Evolutionary conservation across 2,329 filamentous ascomycete genomes (phyloP).

Genomic region (Zasmidium cellare): DNA sequence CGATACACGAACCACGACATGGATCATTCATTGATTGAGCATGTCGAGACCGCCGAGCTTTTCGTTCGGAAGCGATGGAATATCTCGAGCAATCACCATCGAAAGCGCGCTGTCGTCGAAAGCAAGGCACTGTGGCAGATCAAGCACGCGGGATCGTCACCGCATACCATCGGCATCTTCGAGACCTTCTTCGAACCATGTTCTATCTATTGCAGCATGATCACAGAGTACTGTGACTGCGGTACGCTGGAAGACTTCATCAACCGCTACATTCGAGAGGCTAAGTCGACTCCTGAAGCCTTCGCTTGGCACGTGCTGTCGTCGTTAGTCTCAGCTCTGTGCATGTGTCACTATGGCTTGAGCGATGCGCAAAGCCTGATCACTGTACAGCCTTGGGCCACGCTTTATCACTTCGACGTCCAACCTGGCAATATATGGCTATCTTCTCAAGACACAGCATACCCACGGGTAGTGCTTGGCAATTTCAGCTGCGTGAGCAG

Average conservation of each 20-base stretch:
- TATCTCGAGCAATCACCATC: not conserved
- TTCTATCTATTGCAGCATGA: conserved; percentile 7
- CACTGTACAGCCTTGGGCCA: conserved; percentile 15
- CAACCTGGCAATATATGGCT: conserved; percentile 21
- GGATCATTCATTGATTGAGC: conserved; percentile 14
- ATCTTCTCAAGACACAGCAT: conserved; percentile 2
- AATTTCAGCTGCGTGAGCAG: conserved; percentile 22
- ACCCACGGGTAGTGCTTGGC: conserved; percentile 21
- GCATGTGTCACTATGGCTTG: conserved; percentile 35
- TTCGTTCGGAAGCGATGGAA: conserved; percentile 18
- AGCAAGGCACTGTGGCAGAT: conserved; percentile 17
- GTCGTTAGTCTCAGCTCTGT: conserved; percentile 15
- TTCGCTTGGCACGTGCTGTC: conserved; percentile 21
- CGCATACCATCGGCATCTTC: conserved; percentile 12
- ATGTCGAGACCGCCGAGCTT: conserved; percentile 3
- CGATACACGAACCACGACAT: conserved; percentile 3
- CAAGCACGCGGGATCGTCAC: not conserved
- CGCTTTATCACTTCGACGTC: conserved; percentile 23
- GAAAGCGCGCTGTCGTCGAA: conserved; percentile 11
- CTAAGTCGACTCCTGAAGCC: conserved; percentile 3
- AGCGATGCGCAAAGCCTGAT: not conserved
- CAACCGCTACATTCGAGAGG: conserved; percentile 5
- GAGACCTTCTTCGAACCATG: conserved; percentile 11
- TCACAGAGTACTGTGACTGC: conserved; percentile 23
- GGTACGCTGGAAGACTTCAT: conserved; percentile 19